A percentile compares a stretch with the other conserved stretches of the same genome.
These are phyloP conservation scores for Monascus purpureus DNA, from an alignment of 495 filamentous ascomycete genomes.

Conservation along the genomic window DNA sequence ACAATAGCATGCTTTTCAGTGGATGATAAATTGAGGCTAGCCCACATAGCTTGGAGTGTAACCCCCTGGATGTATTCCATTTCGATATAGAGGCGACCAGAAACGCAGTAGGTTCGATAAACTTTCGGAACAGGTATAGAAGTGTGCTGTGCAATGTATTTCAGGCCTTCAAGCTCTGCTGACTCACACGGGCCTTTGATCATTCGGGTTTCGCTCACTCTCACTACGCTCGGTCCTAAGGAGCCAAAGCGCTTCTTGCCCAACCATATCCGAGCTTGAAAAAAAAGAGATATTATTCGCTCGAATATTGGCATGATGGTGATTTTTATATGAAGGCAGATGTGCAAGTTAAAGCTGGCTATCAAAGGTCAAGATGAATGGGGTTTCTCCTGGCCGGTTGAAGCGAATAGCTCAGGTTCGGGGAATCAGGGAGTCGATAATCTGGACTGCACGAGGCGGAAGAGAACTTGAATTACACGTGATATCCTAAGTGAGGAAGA, in stretches of 20 bases:
- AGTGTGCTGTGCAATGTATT: not conserved
- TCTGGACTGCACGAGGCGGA: too few relatives aligned
- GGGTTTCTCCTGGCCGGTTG: too few relatives aligned
- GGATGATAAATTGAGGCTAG: not conserved
- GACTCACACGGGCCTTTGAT: not conserved
- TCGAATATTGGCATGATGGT: too few relatives aligned
- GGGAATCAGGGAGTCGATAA: too few relatives aligned
- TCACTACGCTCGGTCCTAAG: not conserved
- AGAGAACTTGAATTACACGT: too few relatives aligned
- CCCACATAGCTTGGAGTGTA: not conserved
- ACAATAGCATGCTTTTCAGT: not conserved
- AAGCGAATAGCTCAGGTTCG: too few relatives aligned
- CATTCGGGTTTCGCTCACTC: not conserved
- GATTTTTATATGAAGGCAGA: too few relatives aligned
- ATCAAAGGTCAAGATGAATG: too few relatives aligned
- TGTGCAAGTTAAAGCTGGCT: too few relatives aligned
- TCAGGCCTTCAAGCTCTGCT: not conserved
- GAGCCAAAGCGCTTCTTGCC: not conserved
- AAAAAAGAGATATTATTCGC: too few relatives aligned
- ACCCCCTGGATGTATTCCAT: conserved; percentile 1
- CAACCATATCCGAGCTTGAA: not conserved
- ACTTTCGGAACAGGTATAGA: not conserved
- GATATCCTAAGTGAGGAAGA: too few relatives aligned
- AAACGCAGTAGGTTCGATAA: not conserved
- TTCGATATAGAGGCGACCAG: not conserved